These are phyloP conservation scores for Fusarium palustre DNA, from an alignment of 2,329 filamentous ascomycete species.

Conservation along the genomic window DNA sequence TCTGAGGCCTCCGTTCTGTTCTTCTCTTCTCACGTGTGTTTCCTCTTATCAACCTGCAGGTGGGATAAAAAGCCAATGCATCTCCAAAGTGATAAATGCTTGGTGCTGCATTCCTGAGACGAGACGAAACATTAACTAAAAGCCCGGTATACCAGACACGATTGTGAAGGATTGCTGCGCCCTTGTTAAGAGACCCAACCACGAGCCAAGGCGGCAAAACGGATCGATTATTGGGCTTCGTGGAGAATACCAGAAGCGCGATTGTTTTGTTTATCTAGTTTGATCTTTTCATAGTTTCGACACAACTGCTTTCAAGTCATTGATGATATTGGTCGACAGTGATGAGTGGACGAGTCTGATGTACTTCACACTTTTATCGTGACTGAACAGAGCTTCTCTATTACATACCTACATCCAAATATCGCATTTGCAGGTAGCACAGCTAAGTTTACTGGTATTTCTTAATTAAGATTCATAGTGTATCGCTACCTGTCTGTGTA, in stretches of 20 bases:
- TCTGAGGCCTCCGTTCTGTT: neutral
- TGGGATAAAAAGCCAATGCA: neutral
- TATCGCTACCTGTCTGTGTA: neutral
- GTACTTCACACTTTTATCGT: neutral
- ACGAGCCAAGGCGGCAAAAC: neutral
- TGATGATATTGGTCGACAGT: neutral
- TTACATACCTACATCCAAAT: neutral
- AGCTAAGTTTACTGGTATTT: neutral
- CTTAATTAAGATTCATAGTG: neutral
- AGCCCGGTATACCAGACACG: neutral
- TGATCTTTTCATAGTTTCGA: constrained; percentile 18
- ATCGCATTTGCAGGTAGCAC: neutral
- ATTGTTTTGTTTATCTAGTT: constrained; percentile 32
- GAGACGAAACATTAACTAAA: neutral
- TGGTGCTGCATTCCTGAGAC: neutral
- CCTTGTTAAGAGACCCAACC: neutral
- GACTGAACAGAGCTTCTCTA: neutral
- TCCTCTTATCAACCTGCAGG: neutral
- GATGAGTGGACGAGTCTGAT: neutral
- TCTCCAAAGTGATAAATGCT: neutral
- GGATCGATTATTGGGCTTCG: neutral
- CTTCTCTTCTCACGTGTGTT: neutral
- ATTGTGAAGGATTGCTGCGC: constrained; percentile 2
- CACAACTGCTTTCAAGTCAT: neutral
- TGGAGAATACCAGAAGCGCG: neutral